phyloP scores from a whole-genome alignment of 768 basidiomycete species.

The Leucocoprinus birnbaumii region DNA sequence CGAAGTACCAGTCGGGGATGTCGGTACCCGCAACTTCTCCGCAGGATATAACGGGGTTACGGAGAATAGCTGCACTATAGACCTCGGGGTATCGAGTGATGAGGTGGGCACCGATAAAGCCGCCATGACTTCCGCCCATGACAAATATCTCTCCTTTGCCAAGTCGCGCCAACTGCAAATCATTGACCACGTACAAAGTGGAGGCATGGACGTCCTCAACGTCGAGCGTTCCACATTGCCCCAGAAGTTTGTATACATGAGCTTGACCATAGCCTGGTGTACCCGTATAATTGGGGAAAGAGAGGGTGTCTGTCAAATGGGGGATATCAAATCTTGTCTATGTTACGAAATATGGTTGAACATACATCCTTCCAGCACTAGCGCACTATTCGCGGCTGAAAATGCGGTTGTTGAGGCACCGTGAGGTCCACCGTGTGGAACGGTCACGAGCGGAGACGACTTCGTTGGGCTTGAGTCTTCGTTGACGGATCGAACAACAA shows the following conservation, averaged over 20 bases:
- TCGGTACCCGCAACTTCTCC: constrained; percentile 57
- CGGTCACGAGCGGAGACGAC: constrained; percentile 44
- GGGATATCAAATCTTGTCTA: not conserved
- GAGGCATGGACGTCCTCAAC: constrained; percentile 63
- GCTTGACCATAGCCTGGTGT: constrained; percentile 64
- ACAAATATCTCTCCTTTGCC: constrained; percentile 52
- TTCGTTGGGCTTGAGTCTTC: constrained; percentile 10
- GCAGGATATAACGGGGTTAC: constrained; percentile 68
- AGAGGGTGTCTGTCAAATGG: constrained; percentile 46
- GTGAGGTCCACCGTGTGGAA: constrained; percentile 68
- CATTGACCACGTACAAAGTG: constrained; percentile 43
- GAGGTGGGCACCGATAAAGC: constrained; percentile 59
- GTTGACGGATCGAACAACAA: constrained; percentile 39
- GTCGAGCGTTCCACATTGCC: constrained; percentile 61
- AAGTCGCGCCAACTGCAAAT: constrained; percentile 42
- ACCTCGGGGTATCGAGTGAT: constrained; percentile 59
- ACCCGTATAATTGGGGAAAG: constrained; percentile 65
- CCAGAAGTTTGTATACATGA: constrained; percentile 51
- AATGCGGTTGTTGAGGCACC: constrained; percentile 45
- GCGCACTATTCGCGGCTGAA: constrained; percentile 34
- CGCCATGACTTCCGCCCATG: constrained; percentile 70
- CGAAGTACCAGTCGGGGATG: constrained; percentile 68
- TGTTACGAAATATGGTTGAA: constrained; percentile 1
- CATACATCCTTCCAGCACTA: constrained; percentile 64
- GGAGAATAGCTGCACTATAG: constrained; percentile 59